A percentile compares a stretch with the other conserved stretches of the same genome.
Conservation (phyloP, 1,139 yeast species). For the Hemisphaericaspora xylanilytica region DNA sequence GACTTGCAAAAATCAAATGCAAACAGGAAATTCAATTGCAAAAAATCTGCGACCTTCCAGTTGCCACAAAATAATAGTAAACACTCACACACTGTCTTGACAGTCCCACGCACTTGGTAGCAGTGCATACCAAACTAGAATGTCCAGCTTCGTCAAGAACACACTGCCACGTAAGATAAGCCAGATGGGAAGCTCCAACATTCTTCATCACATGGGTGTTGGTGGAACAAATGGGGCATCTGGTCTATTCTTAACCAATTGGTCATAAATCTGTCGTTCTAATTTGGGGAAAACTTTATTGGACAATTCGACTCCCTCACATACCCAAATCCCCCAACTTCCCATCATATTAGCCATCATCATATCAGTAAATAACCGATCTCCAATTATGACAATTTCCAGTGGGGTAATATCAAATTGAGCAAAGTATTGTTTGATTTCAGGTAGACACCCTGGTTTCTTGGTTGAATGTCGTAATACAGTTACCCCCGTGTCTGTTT, state of each 20-base stretch:
- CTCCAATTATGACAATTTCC: constrained; percentile 86
- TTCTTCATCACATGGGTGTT: background rate
- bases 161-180: too few species aligned
- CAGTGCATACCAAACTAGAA: background rate
- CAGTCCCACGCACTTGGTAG: background rate
- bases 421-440: constrained; percentile 60
- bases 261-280: constrained; percentile 47
- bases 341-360: constrained; percentile 96
- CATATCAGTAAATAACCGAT: constrained; percentile 84
- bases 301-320: constrained; percentile 67
- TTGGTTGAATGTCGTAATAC: constrained; percentile 78
- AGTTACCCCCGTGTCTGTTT: constrained; percentile 65
- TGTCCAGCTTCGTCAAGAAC: too few species aligned
- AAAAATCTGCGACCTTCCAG: background rate
- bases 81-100: background rate
- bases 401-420: constrained; percentile 49
- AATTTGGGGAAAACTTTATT: constrained; percentile 47
- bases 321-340: constrained; percentile 78
- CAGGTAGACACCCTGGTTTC: constrained; percentile 86
- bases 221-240: constrained; percentile 30
- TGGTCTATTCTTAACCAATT: constrained; percentile 23
- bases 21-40: background rate
- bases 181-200: background rate
- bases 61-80: background rate
- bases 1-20: too few species aligned